These are phyloP conservation scores for Barbatosphaeria neglecta DNA, from an alignment of 495 filamentous ascomycete genomes.

Conservation along the genomic window DNA sequence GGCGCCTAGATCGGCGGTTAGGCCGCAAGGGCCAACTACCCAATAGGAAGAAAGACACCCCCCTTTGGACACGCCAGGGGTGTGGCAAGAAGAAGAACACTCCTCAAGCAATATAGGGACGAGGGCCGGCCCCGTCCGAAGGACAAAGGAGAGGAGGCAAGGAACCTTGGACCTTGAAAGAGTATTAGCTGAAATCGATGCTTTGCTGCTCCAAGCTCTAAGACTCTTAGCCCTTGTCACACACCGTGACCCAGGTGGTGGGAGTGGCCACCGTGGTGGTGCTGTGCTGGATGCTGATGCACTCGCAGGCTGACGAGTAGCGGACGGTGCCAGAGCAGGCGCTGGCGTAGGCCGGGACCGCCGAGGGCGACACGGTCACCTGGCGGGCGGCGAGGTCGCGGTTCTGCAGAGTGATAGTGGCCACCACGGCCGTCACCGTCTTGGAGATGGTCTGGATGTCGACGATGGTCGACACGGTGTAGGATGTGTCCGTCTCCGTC, in stretches of 20 bases:
- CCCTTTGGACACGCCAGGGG: too few species aligned
- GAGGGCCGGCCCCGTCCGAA: too few species aligned
- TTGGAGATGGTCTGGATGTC: not conserved
- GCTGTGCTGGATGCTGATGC: not conserved
- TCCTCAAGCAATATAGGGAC: too few species aligned
- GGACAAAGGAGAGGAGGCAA: too few species aligned
- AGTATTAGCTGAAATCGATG: too few species aligned
- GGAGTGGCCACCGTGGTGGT: slow-evolving; percentile 1
- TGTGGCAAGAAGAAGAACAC: too few species aligned
- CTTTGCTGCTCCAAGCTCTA: too few species aligned
- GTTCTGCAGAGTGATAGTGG: not conserved
- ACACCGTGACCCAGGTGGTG: slow-evolving; percentile 2
- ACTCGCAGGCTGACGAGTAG: slow-evolving; percentile 9
- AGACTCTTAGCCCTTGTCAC: too few species aligned
- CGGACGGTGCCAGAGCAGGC: slow-evolving; percentile 1
- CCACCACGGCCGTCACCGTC: not conserved
- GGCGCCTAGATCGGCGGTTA: too few species aligned
- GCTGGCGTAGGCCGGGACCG: slow-evolving; percentile 7
- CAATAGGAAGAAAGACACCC: too few species aligned
- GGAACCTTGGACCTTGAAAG: too few species aligned
- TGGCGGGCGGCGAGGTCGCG: not conserved
- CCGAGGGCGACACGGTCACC: not conserved
- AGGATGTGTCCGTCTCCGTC: not conserved
- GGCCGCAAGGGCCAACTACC: too few species aligned
- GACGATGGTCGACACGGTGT: not conserved